These are phyloP conservation scores for Daldinia loculata DNA, from an alignment of 495 filamentous ascomycete genomes.

Conservation along the genomic window DNA sequence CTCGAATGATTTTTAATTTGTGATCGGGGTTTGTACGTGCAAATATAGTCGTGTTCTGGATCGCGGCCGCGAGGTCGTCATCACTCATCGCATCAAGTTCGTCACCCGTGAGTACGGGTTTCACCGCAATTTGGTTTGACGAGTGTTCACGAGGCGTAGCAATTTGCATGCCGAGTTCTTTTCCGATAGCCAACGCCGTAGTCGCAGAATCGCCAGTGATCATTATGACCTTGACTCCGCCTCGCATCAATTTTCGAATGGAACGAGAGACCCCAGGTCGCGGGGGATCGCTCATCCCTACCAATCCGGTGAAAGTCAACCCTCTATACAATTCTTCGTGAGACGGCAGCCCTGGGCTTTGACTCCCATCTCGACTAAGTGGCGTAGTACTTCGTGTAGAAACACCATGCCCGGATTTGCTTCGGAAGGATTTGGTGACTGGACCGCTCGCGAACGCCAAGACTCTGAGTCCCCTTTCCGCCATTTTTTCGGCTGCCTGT, in stretches of 20 bases:
- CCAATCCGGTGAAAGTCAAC: slow-evolving; percentile 87
- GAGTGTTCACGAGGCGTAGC: slow-evolving; percentile 56
- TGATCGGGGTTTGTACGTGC: slow-evolving; percentile 96
- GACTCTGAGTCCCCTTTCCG: slow-evolving; percentile 87
- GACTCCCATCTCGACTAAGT: slow-evolving; percentile 44
- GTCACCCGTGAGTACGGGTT: slow-evolving; percentile 83
- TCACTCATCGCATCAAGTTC: slow-evolving; percentile 92
- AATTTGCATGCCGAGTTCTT: slow-evolving; percentile 88
- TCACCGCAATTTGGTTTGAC: slow-evolving; percentile 58
- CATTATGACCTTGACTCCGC: slow-evolving; percentile 96
- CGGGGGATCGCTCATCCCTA: slow-evolving; percentile 97
- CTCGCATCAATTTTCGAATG: slow-evolving; percentile 89
- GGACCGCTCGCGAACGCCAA: slow-evolving; percentile 89
- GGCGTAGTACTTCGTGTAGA: slow-evolving; percentile 46
- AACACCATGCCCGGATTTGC: slow-evolving; percentile 40
- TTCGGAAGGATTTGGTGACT: slow-evolving; percentile 50
- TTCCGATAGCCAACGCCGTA: slow-evolving; percentile 91
- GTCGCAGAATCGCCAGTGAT: slow-evolving; percentile 97
- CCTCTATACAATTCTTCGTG: slow-evolving; percentile 81
- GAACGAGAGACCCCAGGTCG: slow-evolving; percentile 86
- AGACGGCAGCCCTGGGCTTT: slow-evolving; percentile 54
- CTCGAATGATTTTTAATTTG: slow-evolving; percentile 94
- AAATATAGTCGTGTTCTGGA: slow-evolving; percentile 89
- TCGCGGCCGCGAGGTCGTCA: slow-evolving; percentile 79
- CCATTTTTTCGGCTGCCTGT: slow-evolving; percentile 88